Base-by-base conservation (phyloP, 352 stramenopile species). In the Pilasporangium apinafurcum region DNA sequence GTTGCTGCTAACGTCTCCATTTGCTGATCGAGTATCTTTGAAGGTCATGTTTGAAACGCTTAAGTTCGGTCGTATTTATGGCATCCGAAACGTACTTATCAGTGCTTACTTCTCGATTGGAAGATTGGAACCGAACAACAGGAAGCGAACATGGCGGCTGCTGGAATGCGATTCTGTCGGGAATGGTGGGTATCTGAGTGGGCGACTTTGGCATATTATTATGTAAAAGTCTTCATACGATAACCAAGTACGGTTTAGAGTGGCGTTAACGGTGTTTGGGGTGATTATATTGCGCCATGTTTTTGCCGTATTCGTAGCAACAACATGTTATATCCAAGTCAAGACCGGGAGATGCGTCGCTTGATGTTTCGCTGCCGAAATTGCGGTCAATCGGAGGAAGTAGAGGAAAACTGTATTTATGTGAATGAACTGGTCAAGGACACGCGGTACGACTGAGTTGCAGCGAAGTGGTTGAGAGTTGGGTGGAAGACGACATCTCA, bases 361-460 rank as follows among this genome's bases (percentile, higher is more conserved):
- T 57, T 94, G 25, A 85, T 85, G 62, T 94, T 94, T 49, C 79
- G 79, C 37, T 94, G 82, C 49, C 82, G 82, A 22, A 94, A 94
- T 46, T 94, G 82, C 43, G 79, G 82, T 12, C 82, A 94, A 62
- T 68, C 77, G 22, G 82, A 94, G 48, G 77, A 92, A 40, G 77
- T 94, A 38, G 77, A 89, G 30, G 79, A 94, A 57, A 85, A 83
- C 65, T 94, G 82, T 87, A 94, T 94, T 86, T 94, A 94, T 84
- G 82, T 73, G 29, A 94, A 94, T 59, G 80, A 94, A 52, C 65
- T 94, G 49, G 82, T 94, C 37, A 92, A 89, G 62, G 82, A 94
- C 64, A 86, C 77, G 25, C 77, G 82, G 79, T 91, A 45, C 62
- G 69, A 31, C 14, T 45, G 12, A 26, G 9, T 5, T 29, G 21